phyloP scores from a whole-genome alignment of 495 filamentous ascomycete genomes.

The Talaromyces adpressus region DNA sequence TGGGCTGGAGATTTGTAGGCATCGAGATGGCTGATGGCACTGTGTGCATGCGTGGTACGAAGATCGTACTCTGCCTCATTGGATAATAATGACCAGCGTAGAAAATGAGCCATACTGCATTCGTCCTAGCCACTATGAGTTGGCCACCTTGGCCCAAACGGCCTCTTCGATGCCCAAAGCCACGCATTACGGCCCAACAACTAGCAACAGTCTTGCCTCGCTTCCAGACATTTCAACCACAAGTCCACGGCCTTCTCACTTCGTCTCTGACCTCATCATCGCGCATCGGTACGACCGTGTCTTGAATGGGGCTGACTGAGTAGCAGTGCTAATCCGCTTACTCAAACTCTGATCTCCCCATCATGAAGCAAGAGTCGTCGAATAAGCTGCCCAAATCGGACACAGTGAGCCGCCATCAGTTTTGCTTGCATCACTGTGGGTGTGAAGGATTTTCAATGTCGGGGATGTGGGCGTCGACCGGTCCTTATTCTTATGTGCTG shows the following conservation, averaged over 20 bases:
- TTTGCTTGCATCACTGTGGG: neutral
- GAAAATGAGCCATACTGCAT: neutral
- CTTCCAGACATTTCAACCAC: neutral
- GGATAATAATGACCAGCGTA: neutral
- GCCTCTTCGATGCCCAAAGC: slow-evolving; percentile 5
- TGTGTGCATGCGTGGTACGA: neutral
- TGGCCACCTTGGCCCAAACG: neutral
- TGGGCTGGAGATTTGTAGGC: neutral
- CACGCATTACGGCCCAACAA: slow-evolving; percentile 4
- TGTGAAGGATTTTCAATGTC: neutral
- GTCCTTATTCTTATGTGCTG: neutral
- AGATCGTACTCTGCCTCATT: neutral
- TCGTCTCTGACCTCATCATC: neutral
- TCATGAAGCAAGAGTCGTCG: neutral
- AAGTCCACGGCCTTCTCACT: neutral
- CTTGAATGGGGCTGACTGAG: too few relatives aligned
- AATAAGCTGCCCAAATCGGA: neutral
- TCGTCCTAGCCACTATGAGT: neutral
- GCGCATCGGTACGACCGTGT: neutral
- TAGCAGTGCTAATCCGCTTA: neutral
- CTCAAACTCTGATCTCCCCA: neutral
- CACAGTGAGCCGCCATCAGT: neutral
- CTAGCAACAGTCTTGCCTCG: neutral
- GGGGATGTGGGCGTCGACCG: neutral
- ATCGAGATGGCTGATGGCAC: neutral